These are phyloP conservation scores for Talinum fruticosum DNA, from an alignment of 148 eudicot species.

Conservation along the genomic window DNA sequence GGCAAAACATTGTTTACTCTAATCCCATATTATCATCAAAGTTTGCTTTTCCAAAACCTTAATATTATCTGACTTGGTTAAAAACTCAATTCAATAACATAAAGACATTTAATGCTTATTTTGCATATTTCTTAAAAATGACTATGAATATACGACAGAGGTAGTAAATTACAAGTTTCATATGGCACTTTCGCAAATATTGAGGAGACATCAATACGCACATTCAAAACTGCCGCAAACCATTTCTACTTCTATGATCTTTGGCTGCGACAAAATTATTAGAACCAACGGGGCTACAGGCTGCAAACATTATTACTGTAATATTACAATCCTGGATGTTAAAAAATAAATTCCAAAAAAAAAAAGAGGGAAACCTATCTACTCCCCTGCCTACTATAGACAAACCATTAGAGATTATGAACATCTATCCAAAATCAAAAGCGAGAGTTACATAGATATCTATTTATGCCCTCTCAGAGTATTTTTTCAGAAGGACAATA, in stretches of 20 bases:
- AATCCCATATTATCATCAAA: too few species aligned
- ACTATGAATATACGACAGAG: too few species aligned
- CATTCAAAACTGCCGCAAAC: not conserved
- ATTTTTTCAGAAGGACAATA: not conserved
- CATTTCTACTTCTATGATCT: constrained; percentile 2
- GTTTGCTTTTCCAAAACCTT: too few species aligned
- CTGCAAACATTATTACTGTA: constrained; percentile 21
- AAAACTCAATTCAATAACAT: too few species aligned
- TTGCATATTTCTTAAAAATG: too few species aligned
- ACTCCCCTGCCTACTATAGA: constrained; percentile 25
- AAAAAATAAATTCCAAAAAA: not conserved
- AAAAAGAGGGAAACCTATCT: constrained; percentile 17
- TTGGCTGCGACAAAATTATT: constrained; percentile 8
- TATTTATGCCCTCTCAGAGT: constrained; percentile 11
- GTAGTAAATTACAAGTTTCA: not conserved
- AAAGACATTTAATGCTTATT: too few species aligned
- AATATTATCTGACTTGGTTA: too few species aligned
- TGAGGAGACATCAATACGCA: not conserved
- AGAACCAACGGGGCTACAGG: constrained; percentile 9
- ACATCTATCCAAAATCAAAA: constrained; percentile 3
- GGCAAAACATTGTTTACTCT: too few species aligned
- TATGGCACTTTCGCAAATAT: not conserved
- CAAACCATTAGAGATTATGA: constrained; percentile 23
- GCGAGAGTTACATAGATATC: constrained; percentile 7
- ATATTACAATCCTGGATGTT: constrained; percentile 8